These are phyloP conservation scores for Coemansia sp. DNA, from an alignment of 192 early-diverging fungal species.

Conservation along the genomic window DNA sequence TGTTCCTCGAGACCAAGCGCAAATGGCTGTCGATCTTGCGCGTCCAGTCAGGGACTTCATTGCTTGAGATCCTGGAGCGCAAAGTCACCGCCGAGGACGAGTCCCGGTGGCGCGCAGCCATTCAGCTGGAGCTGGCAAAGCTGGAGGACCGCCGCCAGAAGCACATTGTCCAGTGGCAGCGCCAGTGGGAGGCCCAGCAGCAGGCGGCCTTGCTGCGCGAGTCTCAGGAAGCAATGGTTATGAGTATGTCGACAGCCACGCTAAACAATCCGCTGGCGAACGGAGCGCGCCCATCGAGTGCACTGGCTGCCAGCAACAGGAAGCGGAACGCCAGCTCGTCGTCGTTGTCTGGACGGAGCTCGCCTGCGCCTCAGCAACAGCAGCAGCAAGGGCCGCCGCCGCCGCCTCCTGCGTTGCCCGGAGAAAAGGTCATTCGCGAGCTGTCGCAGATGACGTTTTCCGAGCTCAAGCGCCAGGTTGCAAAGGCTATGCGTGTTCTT, in stretches of 20 bases:
- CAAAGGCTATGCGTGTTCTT: slow-evolving; percentile 78
- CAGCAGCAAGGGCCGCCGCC: slow-evolving; percentile 20
- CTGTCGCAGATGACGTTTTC: slow-evolving; percentile 68
- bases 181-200: slow-evolving; percentile 56
- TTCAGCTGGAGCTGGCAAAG: slow-evolving; percentile 56
- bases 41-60: slow-evolving; percentile 78
- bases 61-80: slow-evolving; percentile 83
- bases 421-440: slow-evolving; percentile 56
- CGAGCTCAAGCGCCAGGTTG: slow-evolving; percentile 77
- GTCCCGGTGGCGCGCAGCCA: slow-evolving; percentile 55
- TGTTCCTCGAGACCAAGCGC: slow-evolving; percentile 89
- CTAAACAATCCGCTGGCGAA: background rate
- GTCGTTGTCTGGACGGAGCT: slow-evolving; percentile 46
- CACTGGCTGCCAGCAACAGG: slow-evolving; percentile 11
- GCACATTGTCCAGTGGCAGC: slow-evolving; percentile 51
- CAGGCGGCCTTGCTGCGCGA: slow-evolving; percentile 43
- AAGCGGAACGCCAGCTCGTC: slow-evolving; percentile 19
- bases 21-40: slow-evolving; percentile 80
- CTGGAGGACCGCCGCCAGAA: slow-evolving; percentile 47
- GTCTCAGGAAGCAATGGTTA: slow-evolving; percentile 38
- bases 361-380: slow-evolving; percentile 24
- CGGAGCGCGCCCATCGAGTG: slow-evolving; percentile 21
- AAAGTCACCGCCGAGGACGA: slow-evolving; percentile 77
- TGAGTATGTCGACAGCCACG: slow-evolving; percentile 18
- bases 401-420: slow-evolving; percentile 45